Evolutionary conservation across 345 rosid species (phyloP), one percentile per base, ranked within the genome.

Genomic region (Eucalyptus polyanthemos): DNA sequence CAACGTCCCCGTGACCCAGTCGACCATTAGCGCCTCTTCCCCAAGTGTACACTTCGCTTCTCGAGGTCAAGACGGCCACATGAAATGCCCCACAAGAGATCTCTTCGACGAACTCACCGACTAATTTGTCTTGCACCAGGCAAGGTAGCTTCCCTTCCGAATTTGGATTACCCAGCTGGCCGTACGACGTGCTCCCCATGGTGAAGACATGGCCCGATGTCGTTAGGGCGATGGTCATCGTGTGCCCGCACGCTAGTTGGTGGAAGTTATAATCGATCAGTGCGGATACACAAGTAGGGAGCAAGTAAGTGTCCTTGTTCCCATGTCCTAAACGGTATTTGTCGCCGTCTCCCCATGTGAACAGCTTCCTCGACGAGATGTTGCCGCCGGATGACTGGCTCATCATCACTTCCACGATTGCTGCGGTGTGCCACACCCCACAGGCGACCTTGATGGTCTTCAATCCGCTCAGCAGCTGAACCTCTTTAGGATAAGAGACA

Each of bases 291-390:
- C 98, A 94, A 85, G 96, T 96, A 9, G 99, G 99, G 91, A 95
- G 93, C 76, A 98, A 90, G 90, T 95, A 95, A 88, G 96, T 92
- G 17, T 97, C 99, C 93, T 95, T 96, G 92, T 89, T 97, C 88
- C 98, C 99, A 88, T 98, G 99, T 6, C 99, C 99, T 90, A 98
- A 89, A 80, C 98, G 96, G 86, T 96, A 72, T 91, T 96, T 95
- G 81, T 96, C 98, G 51, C 99, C 99, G 90, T 96, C 99, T 31
- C 99, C 99, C 99, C 99, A 98, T 25, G 98, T 95, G 92, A 98
- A 98, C 92, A 98, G 91, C 91, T 98, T 98, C 89, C 94, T 94
- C 2, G 98, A 94, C 49, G 95, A 90, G 62, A 90, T 50, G 88
- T 86, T 94, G 37, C 92, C 58, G 83, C 99, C 96, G 5, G 94